Conservation (phyloP, 345 rosid genomes). For the Moricandia moricandioides region DNA sequence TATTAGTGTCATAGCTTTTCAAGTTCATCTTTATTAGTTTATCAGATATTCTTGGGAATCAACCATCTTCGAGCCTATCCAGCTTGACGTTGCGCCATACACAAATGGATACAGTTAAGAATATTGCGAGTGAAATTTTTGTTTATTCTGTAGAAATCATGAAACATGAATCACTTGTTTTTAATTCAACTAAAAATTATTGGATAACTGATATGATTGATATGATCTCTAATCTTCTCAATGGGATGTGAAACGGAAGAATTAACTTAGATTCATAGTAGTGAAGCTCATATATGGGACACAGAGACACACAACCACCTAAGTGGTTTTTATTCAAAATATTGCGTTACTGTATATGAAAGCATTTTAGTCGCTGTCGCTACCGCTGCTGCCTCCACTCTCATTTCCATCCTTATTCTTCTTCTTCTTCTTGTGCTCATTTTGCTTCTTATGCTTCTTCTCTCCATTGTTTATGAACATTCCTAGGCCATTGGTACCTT, state of each 20-base stretch:
- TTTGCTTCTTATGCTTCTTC: slow-evolving; percentile 22
- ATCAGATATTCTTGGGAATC: no score
- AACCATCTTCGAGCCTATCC: no score
- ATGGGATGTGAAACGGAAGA: neutral
- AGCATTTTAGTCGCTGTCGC: slow-evolving; percentile 30
- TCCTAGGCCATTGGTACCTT: slow-evolving; percentile 25
- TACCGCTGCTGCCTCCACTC: slow-evolving; percentile 29
- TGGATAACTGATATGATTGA: neutral
- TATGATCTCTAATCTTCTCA: neutral
- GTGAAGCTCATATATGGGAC: slow-evolving; percentile 4
- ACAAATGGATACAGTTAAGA: neutral
- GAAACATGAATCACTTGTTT: neutral
- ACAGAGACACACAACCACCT: slow-evolving; percentile 23
- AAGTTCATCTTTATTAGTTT: no score
- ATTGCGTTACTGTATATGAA: slow-evolving; percentile 3
- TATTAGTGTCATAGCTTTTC: no score
- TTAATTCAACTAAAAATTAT: neutral
- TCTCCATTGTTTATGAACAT: slow-evolving; percentile 33
- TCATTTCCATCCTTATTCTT: slow-evolving; percentile 25
- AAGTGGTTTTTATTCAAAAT: slow-evolving; percentile 7
- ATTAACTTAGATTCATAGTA: slow-evolving; percentile 14
- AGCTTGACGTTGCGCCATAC: neutral
- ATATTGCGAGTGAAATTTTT: neutral
- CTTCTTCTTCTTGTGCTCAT: slow-evolving; percentile 27
- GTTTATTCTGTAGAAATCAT: neutral